Evolutionary conservation across 2,329 filamentous ascomycete species (phyloP).

Genomic region (Cercospora sesami): DNA sequence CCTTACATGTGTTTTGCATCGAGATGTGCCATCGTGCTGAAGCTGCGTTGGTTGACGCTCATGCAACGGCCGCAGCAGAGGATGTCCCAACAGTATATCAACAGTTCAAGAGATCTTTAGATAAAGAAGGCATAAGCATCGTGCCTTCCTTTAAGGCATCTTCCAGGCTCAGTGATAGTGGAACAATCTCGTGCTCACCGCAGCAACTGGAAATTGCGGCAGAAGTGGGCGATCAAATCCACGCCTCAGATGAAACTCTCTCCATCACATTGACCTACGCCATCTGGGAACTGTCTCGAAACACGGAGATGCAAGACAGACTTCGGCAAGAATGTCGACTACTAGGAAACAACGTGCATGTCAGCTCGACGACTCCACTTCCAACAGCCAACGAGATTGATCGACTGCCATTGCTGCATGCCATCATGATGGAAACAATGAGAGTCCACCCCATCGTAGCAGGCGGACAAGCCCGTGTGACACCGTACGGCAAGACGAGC

Average conservation of each 20-base stretch:
- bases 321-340: conserved; percentile 3
- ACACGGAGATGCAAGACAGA: background rate
- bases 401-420: background rate
- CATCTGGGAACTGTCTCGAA: conserved; percentile 15
- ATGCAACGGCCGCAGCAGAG: background rate
- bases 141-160: background rate
- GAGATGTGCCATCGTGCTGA: conserved; percentile 11
- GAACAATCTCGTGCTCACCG: conserved; percentile 7
- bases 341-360: background rate
- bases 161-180: background rate
- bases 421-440: conserved; percentile 2
- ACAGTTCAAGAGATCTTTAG: background rate
- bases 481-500: conserved; percentile 1
- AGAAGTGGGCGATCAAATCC: conserved; percentile 15
- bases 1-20: conserved; percentile 5
- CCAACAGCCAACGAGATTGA: conserved; percentile 4
- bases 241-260: conserved; percentile 12
- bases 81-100: background rate
- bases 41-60: background rate
- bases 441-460: conserved; percentile 4
- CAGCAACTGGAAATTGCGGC: conserved; percentile 13
- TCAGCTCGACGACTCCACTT: background rate
- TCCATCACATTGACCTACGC: conserved; percentile 13
- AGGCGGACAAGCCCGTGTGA: conserved; percentile 9
- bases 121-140: background rate